Conservation (phyloP, 1,139 yeast species). For the Meyerozyma elateridarum region DNA sequence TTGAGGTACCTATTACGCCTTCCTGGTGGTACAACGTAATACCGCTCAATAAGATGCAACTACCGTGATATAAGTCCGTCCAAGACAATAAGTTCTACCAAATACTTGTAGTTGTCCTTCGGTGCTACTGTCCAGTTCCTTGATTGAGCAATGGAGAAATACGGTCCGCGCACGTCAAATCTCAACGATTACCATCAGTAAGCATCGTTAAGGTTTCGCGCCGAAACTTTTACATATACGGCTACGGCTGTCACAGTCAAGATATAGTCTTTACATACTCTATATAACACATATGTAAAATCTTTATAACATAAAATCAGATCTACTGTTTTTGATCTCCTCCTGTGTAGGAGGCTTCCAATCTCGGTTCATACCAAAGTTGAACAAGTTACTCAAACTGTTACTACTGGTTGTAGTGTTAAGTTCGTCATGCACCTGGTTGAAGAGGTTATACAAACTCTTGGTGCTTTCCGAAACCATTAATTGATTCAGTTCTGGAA, state of each 20-base stretch:
- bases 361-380: constrained; percentile 11
- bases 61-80: too few species aligned
- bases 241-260: too few species aligned
- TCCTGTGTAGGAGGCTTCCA: constrained; percentile 4
- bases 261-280: too few species aligned
- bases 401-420: constrained; percentile 14
- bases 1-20: too few species aligned
- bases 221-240: too few species aligned
- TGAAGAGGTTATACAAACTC: constrained; percentile 24
- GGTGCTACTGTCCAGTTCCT: constrained; percentile 3
- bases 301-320: background rate
- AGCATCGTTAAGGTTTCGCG: too few species aligned
- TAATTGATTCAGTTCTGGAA: constrained; percentile 3
- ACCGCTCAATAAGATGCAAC: too few species aligned
- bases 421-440: constrained; percentile 25
- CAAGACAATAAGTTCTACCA: constrained; percentile 1
- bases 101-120: background rate
- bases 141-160: constrained; percentile 4
- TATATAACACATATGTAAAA: background rate
- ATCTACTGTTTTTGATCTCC: constrained; percentile 2
- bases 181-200: too few species aligned
- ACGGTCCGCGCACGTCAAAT: constrained; percentile 5
- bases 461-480: constrained; percentile 10
- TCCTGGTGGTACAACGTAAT: too few species aligned
- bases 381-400: constrained; percentile 28